Evolutionary conservation across 345 rosid species (phyloP).

Genomic region (Arabidopsis suecica): DNA sequence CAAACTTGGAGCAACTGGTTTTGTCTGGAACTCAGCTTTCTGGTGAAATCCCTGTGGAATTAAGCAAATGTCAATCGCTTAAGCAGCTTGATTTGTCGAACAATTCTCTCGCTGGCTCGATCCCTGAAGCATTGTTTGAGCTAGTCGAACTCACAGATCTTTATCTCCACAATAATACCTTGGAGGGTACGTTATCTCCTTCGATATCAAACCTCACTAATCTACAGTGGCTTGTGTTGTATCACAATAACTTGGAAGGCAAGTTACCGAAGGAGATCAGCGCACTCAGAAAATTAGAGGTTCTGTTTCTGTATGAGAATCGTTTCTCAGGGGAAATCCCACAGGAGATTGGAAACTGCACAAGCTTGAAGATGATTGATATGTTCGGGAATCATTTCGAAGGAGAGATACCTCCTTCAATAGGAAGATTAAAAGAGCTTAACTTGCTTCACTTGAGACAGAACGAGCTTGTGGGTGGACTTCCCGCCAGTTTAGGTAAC

Average conservation of each 20-base stretch:
- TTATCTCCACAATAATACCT: constrained; percentile 87
- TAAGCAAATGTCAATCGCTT: constrained; percentile 64
- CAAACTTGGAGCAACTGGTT: constrained; percentile 56
- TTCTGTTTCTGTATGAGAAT: constrained; percentile 80
- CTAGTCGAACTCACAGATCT: constrained; percentile 62
- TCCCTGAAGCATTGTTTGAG: constrained; percentile 65
- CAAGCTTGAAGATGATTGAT: constrained; percentile 75
- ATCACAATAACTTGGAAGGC: constrained; percentile 77
- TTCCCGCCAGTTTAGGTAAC: constrained; percentile 77
- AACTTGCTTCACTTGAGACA: constrained; percentile 81
- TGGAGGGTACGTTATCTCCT: constrained; percentile 73
- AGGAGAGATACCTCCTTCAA: constrained; percentile 69
- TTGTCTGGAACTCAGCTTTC: constrained; percentile 63
- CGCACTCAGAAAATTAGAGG: constrained; percentile 57
- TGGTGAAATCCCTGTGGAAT: constrained; percentile 69
- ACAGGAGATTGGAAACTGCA: constrained; percentile 81
- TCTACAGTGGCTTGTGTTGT: constrained; percentile 69
- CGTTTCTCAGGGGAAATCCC: constrained; percentile 74
- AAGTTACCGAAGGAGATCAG: constrained; percentile 71
- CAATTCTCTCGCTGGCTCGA: constrained; percentile 69
- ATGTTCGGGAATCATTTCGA: constrained; percentile 73
- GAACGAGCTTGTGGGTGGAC: constrained; percentile 65
- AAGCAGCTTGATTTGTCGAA: constrained; percentile 81
- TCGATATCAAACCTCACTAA: constrained; percentile 67
- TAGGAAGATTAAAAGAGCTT: constrained; percentile 66